Conservation (phyloP, 2,329 filamentous ascomycete genomes). For the Exophiala spinifera region DNA sequence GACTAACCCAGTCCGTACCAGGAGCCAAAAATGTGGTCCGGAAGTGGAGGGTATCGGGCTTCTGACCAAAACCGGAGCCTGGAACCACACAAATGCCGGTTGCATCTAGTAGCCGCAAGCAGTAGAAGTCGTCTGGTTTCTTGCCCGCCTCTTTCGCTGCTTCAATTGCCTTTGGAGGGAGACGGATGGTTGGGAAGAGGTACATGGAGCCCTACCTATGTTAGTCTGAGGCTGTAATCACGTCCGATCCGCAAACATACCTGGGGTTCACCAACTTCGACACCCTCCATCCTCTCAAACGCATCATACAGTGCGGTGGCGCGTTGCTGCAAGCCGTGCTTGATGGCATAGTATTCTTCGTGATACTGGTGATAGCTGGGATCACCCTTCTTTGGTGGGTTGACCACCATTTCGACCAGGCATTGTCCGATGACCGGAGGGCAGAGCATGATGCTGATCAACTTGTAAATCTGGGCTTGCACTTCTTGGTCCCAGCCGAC, state of each 20-base stretch:
- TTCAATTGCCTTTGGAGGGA: constrained; percentile 71
- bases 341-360: constrained; percentile 80
- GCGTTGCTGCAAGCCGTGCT: constrained; percentile 70
- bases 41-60: constrained; percentile 87
- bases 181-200: constrained; percentile 88
- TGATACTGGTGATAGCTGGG: constrained; percentile 81
- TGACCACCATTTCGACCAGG: constrained; percentile 95
- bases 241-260: constrained; percentile 39
- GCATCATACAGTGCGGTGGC: constrained; percentile 84
- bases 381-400: constrained; percentile 80
- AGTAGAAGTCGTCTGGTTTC: constrained; percentile 88
- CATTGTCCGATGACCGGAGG: constrained; percentile 94
- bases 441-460: constrained; percentile 94
- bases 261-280: constrained; percentile 79
- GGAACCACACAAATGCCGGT: constrained; percentile 94
- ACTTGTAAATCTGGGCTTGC: constrained; percentile 95
- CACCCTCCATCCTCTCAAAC: constrained; percentile 92
- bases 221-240: neutral
- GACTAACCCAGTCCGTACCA: constrained; percentile 88
- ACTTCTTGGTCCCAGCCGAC: constrained; percentile 83
- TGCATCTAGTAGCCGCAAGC: constrained; percentile 81
- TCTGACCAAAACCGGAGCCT: constrained; percentile 91
- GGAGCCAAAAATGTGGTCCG: constrained; percentile 95
- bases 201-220: constrained; percentile 84
- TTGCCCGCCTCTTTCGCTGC: constrained; percentile 73